Percentiles rank a stretch among this genome's conserved stretches.
These are phyloP conservation scores for Coniochaeta sp. DNA, from an alignment of 2,329 filamentous ascomycete genomes.

Conservation along the genomic window DNA sequence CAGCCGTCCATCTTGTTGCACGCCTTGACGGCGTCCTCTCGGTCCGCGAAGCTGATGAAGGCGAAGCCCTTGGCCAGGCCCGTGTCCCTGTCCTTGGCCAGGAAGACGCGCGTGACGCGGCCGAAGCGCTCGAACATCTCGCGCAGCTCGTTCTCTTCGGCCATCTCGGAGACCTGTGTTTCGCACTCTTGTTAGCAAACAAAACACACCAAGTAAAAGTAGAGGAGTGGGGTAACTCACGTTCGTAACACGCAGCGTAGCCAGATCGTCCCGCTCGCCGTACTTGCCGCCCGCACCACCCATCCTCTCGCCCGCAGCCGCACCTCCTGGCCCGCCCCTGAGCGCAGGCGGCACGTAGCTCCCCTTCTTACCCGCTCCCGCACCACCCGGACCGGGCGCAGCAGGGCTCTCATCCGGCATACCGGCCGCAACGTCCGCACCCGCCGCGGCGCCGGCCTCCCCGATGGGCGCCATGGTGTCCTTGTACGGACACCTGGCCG, in stretches of 20 bases:
- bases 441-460: constrained; percentile 46
- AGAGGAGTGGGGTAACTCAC: constrained; percentile 47
- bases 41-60: constrained; percentile 94
- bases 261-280: constrained; percentile 87
- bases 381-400: constrained; percentile 44
- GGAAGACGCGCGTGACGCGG: constrained; percentile 92
- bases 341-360: constrained; percentile 94
- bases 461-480: constrained; percentile 94
- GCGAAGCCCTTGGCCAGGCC: constrained; percentile 96
- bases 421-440: constrained; percentile 48
- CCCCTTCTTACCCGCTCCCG: constrained; percentile 62
- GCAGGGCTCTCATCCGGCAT: constrained; percentile 49
- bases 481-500: constrained; percentile 97
- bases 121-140: constrained; percentile 98
- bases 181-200: constrained; percentile 19
- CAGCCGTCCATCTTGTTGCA: constrained; percentile 98
- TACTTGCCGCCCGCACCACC: constrained; percentile 66
- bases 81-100: constrained; percentile 96
- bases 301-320: constrained; percentile 73
- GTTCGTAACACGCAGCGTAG: constrained; percentile 95
- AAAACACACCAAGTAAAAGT: constrained; percentile 3
- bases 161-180: constrained; percentile 83
- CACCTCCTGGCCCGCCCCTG: constrained; percentile 41
- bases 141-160: constrained; percentile 89
- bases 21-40: constrained; percentile 81